Evolutionary conservation across 345 rosid species (phyloP).

Genomic region (Trapa bicornis): DNA sequence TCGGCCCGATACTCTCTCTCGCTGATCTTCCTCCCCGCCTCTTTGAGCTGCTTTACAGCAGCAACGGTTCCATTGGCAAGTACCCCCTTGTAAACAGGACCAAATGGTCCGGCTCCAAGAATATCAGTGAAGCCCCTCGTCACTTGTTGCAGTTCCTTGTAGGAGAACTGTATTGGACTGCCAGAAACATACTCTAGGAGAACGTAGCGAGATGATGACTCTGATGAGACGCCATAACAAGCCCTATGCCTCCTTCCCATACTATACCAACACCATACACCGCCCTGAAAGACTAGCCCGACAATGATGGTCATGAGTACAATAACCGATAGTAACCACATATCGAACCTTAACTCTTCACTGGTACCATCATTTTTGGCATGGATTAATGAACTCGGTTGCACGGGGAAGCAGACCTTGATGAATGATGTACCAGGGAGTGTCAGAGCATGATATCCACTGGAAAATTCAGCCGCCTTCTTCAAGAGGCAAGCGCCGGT

Average conservation of each 20-base stretch:
- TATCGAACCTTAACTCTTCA: slow-evolving; percentile 2
- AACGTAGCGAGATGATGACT: slow-evolving; percentile 31
- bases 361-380: slow-evolving; percentile 12
- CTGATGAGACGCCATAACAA: slow-evolving; percentile 21
- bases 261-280: slow-evolving; percentile 49
- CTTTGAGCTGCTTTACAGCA: slow-evolving; percentile 46
- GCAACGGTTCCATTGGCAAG: slow-evolving; percentile 25
- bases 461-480: slow-evolving; percentile 17
- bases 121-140: slow-evolving; percentile 39
- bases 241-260: slow-evolving; percentile 30
- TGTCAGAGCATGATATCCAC: slow-evolving; percentile 40
- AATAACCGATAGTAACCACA: slow-evolving; percentile 24
- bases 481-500: slow-evolving; percentile 40
- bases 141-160: slow-evolving; percentile 28
- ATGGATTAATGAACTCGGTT: slow-evolving; percentile 3
- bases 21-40: slow-evolving; percentile 28
- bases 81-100: slow-evolving; percentile 39
- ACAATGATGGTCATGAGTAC: slow-evolving; percentile 27
- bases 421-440: slow-evolving; percentile 52
- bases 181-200: slow-evolving; percentile 63
- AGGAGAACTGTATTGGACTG: slow-evolving; percentile 42
- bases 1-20: slow-evolving; percentile 45
- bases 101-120: slow-evolving; percentile 53
- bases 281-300: slow-evolving; percentile 30
- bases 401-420: slow-evolving; percentile 48